phyloP scores from a whole-genome alignment of 2,329 filamentous ascomycete species.

The Microascus cirrosus region DNA sequence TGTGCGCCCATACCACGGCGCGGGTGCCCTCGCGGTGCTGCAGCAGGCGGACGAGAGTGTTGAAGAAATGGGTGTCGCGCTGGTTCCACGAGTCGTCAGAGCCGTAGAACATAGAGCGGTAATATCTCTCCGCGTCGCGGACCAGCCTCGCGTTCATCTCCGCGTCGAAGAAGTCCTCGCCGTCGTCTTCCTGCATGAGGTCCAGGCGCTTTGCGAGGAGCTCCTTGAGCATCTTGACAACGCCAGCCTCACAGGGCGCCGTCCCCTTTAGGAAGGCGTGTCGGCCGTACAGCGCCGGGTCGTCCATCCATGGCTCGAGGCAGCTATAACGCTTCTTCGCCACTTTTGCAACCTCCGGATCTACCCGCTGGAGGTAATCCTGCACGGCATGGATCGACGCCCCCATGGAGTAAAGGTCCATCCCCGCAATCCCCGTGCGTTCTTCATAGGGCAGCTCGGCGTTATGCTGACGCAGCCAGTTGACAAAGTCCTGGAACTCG shows the following conservation, averaged over 20 bases:
- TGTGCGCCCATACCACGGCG: conserved; percentile 41
- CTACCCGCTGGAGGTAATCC: conserved; percentile 32
- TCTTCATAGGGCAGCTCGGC: conserved; percentile 8
- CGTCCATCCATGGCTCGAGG: conserved; percentile 34
- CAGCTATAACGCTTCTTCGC: conserved; percentile 32
- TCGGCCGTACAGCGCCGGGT: conserved; percentile 37
- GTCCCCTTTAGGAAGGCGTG: conserved; percentile 21
- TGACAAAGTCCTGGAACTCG: conserved; percentile 36
- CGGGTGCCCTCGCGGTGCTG: conserved; percentile 26
- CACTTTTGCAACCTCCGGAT: conserved; percentile 27
- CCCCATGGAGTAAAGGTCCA: conserved; percentile 40
- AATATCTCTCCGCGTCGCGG: conserved; percentile 37
- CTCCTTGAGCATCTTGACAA: conserved; percentile 31
- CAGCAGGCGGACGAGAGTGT: conserved; percentile 30
- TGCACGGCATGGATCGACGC: conserved; percentile 31
- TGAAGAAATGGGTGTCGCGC: conserved; percentile 40
- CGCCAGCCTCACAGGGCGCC: conserved; percentile 30
- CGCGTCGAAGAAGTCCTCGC: conserved; percentile 33
- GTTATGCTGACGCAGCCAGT: conserved; percentile 37
- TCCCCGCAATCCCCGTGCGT: conserved; percentile 29
- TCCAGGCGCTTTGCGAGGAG: conserved; percentile 28
- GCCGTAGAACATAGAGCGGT: conserved; percentile 39
- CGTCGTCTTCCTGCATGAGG: conserved; percentile 22
- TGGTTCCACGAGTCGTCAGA: conserved; percentile 36
- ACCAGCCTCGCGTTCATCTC: conserved; percentile 40